Evolutionary conservation across 2,329 filamentous ascomycete species (phyloP).

Genomic region (Ophiostoma piceae): DNA sequence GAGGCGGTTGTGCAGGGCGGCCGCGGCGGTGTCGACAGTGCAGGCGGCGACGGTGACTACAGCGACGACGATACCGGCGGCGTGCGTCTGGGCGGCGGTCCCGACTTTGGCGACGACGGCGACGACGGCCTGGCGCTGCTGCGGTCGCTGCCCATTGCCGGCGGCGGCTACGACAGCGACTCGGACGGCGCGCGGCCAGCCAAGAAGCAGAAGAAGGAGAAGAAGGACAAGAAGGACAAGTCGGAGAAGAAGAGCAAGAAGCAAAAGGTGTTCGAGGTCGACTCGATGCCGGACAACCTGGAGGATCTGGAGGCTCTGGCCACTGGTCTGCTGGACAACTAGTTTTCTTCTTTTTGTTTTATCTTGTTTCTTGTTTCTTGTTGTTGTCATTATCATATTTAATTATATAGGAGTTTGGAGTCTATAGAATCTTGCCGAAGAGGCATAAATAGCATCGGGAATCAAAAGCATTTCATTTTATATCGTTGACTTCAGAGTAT

Average conservation of each 20-base stretch:
- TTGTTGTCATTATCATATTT: background rate
- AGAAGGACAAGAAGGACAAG: constrained; percentile 42
- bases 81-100: constrained; percentile 32
- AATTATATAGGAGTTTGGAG: background rate
- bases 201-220: constrained; percentile 66
- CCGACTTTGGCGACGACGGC: constrained; percentile 38
- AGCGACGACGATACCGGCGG: constrained; percentile 27
- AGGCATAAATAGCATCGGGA: background rate
- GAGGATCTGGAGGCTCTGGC: constrained; percentile 76
- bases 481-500: too few species aligned
- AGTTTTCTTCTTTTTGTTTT: constrained; percentile 6
- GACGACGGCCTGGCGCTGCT: constrained; percentile 55
- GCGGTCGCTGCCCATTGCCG: constrained; percentile 51
- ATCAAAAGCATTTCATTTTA: constrained; percentile 13
- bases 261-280: constrained; percentile 54
- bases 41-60: constrained; percentile 31
- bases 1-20: constrained; percentile 42
- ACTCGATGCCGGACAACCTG: constrained; percentile 68
- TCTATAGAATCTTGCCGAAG: background rate
- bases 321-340: constrained; percentile 59
- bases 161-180: constrained; percentile 30
- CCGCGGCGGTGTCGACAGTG: constrained; percentile 26
- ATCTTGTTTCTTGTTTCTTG: background rate
- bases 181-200: constrained; percentile 37
- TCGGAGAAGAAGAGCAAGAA: constrained; percentile 42